Base-by-base conservation (phyloP, 1,139 yeast species). In the Pichia sp. region DNA sequence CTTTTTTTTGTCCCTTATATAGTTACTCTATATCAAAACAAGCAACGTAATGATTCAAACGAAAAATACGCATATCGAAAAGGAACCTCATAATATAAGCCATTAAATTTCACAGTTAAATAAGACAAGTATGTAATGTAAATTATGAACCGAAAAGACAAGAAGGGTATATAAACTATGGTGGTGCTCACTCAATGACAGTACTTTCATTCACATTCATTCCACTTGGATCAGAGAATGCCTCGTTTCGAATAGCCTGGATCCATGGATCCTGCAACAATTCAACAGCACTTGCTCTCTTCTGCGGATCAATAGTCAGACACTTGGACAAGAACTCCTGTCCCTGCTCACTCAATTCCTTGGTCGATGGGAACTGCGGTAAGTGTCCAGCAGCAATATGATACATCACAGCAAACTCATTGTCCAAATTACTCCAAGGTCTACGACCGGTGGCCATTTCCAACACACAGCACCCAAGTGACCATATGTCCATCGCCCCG, bases 371-470 rank as follows among this genome's bases (percentile, higher is more conserved):
- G 54, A 93, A 75, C 63, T 82, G 90, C 0, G 99, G 99, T 60
- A 84, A 77, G 66, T 90, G 95, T 1, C 97, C 97, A 1, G 96
- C 96, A 0, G 98, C 98, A 64, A 93, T 93, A 69, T 90, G 97
- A 67, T 92, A 93, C 98, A 93, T 92, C 50, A 93, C 90, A 1
- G 98, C 97, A 96, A 96, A 93, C 68, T 92, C 98, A 66, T 93
- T 93, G 67, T 93, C 99, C 60, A 90, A 75, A 68, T 90, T 88
- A 16, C 95, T 89, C 95, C 95, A 87, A 30, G 95, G 95, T 60
- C 93, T 74, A 62, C 87, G 77, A 15, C 95, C 95, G 0, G 93
- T 86, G 3, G 89, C 85, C 95, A 87, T 87, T 67, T 87, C 93
- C 38, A 86, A 70, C 1, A 86, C 85, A 70, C 90, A 87, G 67